Percentiles rank a stretch among this genome's conserved stretches.
These are phyloP conservation scores for Zoysia pacifica DNA, from an alignment of 176 grass and related monocot genomes.

Conservation along the genomic window DNA sequence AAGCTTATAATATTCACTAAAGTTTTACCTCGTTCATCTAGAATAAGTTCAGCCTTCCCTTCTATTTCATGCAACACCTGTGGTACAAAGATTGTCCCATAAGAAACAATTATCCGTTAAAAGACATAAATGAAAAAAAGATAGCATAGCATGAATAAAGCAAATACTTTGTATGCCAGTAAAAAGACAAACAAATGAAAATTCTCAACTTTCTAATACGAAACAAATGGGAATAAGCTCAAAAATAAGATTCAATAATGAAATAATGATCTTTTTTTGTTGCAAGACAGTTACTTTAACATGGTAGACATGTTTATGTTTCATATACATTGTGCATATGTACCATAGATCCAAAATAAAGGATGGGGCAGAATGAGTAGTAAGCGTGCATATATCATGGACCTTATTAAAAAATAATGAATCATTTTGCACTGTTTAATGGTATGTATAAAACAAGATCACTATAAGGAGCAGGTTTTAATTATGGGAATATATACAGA, in stretches of 20 bases:
- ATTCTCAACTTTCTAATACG: not conserved
- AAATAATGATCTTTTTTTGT: not conserved
- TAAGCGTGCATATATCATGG: too few relatives aligned
- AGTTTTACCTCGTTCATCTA: constrained; percentile 87
- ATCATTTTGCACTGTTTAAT: not conserved
- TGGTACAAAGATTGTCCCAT: constrained; percentile 30
- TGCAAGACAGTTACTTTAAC: not conserved
- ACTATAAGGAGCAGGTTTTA: too few relatives aligned
- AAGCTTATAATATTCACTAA: not conserved
- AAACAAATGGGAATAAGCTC: not conserved
- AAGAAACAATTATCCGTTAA: constrained; percentile 30
- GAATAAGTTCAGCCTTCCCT: constrained; percentile 91
- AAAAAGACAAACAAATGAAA: not conserved
- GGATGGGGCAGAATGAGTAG: too few relatives aligned
- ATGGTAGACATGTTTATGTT: not conserved
- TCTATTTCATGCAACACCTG: constrained; percentile 98
- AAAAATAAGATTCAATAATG: not conserved
- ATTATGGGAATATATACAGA: too few relatives aligned
- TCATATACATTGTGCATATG: constrained; percentile 11
- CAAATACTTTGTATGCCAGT: not conserved
- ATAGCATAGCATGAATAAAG: not conserved
- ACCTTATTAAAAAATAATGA: not conserved
- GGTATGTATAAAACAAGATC: too few relatives aligned
- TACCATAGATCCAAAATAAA: not conserved
- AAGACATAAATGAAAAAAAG: not conserved